Base-by-base conservation (phyloP, 306 rosid species). In the Dicorynia guianensis region DNA sequence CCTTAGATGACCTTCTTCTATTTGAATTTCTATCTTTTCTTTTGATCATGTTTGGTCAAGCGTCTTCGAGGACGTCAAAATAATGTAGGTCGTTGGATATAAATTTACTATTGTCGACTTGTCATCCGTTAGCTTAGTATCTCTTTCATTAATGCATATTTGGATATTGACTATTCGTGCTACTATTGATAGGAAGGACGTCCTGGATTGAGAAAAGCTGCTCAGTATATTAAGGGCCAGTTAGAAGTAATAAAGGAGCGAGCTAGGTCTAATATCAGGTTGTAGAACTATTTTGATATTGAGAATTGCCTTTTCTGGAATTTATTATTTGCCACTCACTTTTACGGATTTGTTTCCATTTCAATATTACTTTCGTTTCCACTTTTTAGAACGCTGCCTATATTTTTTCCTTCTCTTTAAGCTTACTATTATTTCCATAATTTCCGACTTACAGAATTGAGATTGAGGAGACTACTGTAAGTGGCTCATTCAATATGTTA, bases 401-500 rank as follows among this genome's bases (percentile, higher is more conserved):
- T 13, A 5, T n/a, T 1, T 1, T 20, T 14, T 13, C 7, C 54
- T 59, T 79, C 19, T 0, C 30, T 66, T 38, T 56, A 57, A 20
- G 66, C 57, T 79, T 67, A 70, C 33, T 58, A 44, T 72, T 39
- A 15, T 75, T 61, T 52, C 61, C 18, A 34, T 14, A 48, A 49
- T 57, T 59, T 34, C 65, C 20, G 10, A 56, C 18, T 50, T 77
- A 79, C 96, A 96, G 99, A 85, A 80, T 96, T 85, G 99, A 96
- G 87, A 85, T 92, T 43, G 97, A 92, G 65, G 99, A 96, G 90
- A 81, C 75, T 1, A 71, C 83, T 75, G 98, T 96, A 54, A 88
- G 90, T 84, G 99, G 99, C 50, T 87, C 98, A 40, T 96, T 96
- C 70, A 87, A 81, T 79, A 96, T 96, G 99, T 65, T 87, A 65